Percentiles rank a stretch among this genome's conserved stretches.
Evolutionary conservation across 306 rosid genomes (phyloP).

Genomic region (Abrus pulchellus): DNA sequence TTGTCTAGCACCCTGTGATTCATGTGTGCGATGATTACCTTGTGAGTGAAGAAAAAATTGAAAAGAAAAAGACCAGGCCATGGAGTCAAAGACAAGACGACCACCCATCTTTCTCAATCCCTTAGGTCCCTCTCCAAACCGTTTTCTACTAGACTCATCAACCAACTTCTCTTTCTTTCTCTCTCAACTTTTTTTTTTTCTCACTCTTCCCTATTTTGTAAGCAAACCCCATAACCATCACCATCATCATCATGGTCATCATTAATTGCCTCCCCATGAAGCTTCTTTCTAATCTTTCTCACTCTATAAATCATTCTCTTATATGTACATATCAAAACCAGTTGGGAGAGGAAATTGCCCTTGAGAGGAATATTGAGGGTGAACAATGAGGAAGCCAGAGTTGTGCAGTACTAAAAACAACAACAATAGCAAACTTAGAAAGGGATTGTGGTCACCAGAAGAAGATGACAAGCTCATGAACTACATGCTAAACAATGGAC

Average conservation of each 20-base stretch:
- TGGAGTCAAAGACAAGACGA: constrained; percentile 94
- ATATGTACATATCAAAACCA: constrained; percentile 57
- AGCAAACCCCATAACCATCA: constrained; percentile 97
- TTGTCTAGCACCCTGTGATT: constrained; percentile 42
- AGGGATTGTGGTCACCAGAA: constrained; percentile 97
- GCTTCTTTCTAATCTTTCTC: constrained; percentile 57
- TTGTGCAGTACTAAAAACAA: constrained; percentile 33
- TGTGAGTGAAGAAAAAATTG: constrained; percentile 72
- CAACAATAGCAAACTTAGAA: constrained; percentile 59
- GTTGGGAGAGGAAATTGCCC: constrained; percentile 51
- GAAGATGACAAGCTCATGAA: constrained; percentile 88
- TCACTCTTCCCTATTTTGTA: constrained; percentile 80
- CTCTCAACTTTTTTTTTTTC: constrained; percentile 29
- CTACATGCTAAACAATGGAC: constrained; percentile 84
- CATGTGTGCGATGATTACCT: constrained; percentile 61
- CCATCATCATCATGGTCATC: constrained; percentile 68
- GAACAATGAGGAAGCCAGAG: constrained; percentile 85
- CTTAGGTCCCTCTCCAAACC: constrained; percentile 90
- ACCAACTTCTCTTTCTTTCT: constrained; percentile 62
- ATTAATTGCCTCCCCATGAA: constrained; percentile 72
- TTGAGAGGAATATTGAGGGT: background rate
- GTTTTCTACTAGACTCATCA: constrained; percentile 96
- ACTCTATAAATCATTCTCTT: constrained; percentile 60
- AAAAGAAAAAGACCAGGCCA: constrained; percentile 51
- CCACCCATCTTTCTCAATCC: constrained; percentile 52